A percentile compares a stretch with the other conserved stretches of the same genome.
Conservation (phyloP, 73 alveolate genomes). For the Breviolum minutum region DNA sequence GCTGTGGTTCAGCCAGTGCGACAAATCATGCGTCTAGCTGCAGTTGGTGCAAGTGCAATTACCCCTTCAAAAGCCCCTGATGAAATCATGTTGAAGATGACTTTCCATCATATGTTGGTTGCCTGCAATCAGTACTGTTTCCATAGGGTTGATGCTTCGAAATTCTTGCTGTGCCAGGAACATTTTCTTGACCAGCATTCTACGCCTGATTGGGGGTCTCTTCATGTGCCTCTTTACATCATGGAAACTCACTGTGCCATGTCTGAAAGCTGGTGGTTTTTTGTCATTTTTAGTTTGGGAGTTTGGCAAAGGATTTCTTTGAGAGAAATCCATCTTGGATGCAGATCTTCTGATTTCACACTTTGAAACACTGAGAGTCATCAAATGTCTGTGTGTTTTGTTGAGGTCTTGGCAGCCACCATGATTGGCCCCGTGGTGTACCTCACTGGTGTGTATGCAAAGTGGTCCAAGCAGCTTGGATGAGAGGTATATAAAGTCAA, state of each 20-base stretch:
- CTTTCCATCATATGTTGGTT: too few species aligned
- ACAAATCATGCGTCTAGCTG: conserved; percentile 37
- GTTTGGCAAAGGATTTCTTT: too few species aligned
- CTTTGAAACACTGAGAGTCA: too few species aligned
- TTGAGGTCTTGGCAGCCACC: conserved; percentile 86
- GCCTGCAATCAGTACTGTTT: too few species aligned
- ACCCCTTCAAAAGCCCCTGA: too few species aligned
- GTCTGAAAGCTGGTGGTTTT: too few species aligned
- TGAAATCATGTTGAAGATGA: too few species aligned
- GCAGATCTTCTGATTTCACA: too few species aligned
- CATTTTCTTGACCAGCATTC: conserved; percentile 62
- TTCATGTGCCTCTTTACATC: conserved; percentile 73
- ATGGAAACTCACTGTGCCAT: conserved; percentile 66
- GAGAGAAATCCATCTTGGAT: too few species aligned
- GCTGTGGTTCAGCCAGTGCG: conserved; percentile 94
- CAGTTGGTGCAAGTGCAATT: neutral
- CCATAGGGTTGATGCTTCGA: too few species aligned
- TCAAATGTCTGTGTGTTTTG: neutral
- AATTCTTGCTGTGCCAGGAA: neutral
- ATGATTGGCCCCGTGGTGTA: conserved; percentile 93
- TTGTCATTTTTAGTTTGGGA: too few species aligned
- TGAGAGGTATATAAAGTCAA: too few species aligned
- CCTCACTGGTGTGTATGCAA: conserved; percentile 92
- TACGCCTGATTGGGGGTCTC: conserved; percentile 86
- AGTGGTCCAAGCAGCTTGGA: conserved; percentile 71